Percentiles rank a stretch among this genome's conserved stretches.
Conservation (phyloP, 768 basidiomycete species). For the Phanerochaete sordida region DNA sequence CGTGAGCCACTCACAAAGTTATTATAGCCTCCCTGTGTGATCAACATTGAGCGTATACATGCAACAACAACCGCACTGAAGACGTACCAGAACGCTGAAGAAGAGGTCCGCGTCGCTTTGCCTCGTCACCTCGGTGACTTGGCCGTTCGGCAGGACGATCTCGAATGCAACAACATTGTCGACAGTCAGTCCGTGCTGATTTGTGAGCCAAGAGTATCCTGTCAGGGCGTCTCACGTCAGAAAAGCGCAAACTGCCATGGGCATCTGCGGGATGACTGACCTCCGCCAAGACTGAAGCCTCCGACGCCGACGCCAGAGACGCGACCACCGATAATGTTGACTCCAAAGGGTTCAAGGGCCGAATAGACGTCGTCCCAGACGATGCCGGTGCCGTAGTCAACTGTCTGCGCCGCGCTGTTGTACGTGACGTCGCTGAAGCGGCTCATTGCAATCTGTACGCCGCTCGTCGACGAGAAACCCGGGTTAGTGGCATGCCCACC, state of each 20-base stretch:
- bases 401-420: constrained; percentile 16
- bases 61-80: not conserved
- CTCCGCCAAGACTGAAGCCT: constrained; percentile 47
- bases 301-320: constrained; percentile 43
- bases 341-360: constrained; percentile 43
- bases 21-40: constrained; percentile 52
- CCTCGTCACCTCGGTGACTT: constrained; percentile 27
- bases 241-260: too few relatives aligned
- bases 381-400: constrained; percentile 35
- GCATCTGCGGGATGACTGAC: constrained; percentile 28
- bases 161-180: constrained; percentile 56
- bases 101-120: constrained; percentile 35
- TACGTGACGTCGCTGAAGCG: constrained; percentile 26
- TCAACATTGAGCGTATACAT: not conserved
- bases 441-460: constrained; percentile 32
- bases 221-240: not conserved
- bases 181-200: constrained; percentile 54
- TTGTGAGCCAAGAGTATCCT: constrained; percentile 66
- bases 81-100: constrained; percentile 39
- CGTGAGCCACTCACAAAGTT: constrained; percentile 43
- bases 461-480: constrained; percentile 33
- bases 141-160: constrained; percentile 54
- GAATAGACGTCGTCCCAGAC: constrained; percentile 68
- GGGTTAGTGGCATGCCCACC: constrained; percentile 31
- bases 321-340: constrained; percentile 58